phyloP scores from a whole-genome alignment of 805 yeast genomes.

The Yamadazyma sp. region DNA sequence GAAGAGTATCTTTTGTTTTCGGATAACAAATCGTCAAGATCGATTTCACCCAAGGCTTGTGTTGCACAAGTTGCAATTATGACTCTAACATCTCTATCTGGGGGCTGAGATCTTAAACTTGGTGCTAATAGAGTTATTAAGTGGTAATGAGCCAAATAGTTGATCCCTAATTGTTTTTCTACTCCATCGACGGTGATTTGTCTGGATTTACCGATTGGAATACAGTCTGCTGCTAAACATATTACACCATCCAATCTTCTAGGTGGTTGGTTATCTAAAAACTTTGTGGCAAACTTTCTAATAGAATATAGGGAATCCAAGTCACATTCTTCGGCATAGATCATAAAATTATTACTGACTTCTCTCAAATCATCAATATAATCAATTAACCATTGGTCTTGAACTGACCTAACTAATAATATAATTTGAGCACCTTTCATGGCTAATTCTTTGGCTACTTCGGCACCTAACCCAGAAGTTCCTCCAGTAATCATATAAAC shows the following conservation, averaged over 20 bases:
- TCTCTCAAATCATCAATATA: constrained; percentile 76
- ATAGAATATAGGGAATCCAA: constrained; percentile 68
- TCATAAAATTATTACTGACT: constrained; percentile 62
- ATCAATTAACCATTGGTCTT: constrained; percentile 71
- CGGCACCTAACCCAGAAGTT: constrained; percentile 86
- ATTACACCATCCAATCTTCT: constrained; percentile 87
- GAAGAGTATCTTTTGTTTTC: constrained; percentile 54
- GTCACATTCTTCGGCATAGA: constrained; percentile 91
- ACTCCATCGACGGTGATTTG: constrained; percentile 75
- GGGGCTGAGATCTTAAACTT: constrained; percentile 81
- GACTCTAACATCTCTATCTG: constrained; percentile 90
- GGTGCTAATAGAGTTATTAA: constrained; percentile 79
- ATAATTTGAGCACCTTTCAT: constrained; percentile 82
- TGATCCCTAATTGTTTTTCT: constrained; percentile 80
- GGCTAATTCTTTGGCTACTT: constrained; percentile 72
- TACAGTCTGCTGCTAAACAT: constrained; percentile 80
- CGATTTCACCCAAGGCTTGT: constrained; percentile 69
- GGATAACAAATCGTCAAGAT: constrained; percentile 65
- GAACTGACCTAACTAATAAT: constrained; percentile 62
- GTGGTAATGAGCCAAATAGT: constrained; percentile 80
- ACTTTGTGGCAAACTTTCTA: constrained; percentile 86
- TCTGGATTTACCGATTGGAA: constrained; percentile 68
- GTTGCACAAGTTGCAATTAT: constrained; percentile 75
- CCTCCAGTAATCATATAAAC: constrained; percentile 90
- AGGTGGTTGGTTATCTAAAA: constrained; percentile 91